Evolutionary conservation across 352 stramenopile species (phyloP), one percentile per base, ranked within the genome.

Genomic region (Thraustochytrium sp.): DNA sequence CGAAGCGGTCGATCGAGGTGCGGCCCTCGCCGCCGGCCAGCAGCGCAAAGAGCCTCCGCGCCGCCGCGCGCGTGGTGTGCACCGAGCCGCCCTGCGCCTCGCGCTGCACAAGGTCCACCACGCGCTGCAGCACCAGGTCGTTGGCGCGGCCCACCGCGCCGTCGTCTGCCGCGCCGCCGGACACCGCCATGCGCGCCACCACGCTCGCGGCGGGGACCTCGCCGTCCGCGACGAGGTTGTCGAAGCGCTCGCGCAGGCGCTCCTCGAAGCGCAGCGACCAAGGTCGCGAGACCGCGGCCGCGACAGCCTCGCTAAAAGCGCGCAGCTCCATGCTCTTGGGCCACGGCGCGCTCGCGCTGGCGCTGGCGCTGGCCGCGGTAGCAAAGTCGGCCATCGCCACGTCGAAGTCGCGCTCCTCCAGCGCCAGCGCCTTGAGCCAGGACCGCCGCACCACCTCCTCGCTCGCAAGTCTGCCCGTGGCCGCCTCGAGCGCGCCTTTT

Each of bases 1-100:
- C 74, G 46, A 82, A 55, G 16, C 55, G 48, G 55, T 82, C 74
- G 8, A 82, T 4, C n/a, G n/a, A n/a, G 11, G n/a, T 21, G 16
- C 74, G 51, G 13, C 51, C 61, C 31, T 40, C 53, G 61, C 78
- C 78, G 0, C 4, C 37, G 31, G 78, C 74, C 18, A 82, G 46
- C 18, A 21, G 40, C 55, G 78, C 74, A 34, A 82, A 82, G 23
- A 82, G 38, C 26, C 23, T 18, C 48, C 38, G 21, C 21, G 74
- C 78, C 21, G 29, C 34, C n/a, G 13, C 11, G 23, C 44, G n/a
- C 31, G 53, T 53, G 62, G 26, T 16, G 44, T 75, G 51, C 62
- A 75, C 38, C 9, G 29, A 55, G 23, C 5, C 23, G 23, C 9
- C 62, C 9, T 75, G 37, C 11, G n/a, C 40, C 26, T 40, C 29